Percentiles rank a stretch among this genome's conserved stretches.
These are phyloP conservation scores for Barbarea vulgaris DNA, from an alignment of 345 rosid genomes.

Conservation along the genomic window DNA sequence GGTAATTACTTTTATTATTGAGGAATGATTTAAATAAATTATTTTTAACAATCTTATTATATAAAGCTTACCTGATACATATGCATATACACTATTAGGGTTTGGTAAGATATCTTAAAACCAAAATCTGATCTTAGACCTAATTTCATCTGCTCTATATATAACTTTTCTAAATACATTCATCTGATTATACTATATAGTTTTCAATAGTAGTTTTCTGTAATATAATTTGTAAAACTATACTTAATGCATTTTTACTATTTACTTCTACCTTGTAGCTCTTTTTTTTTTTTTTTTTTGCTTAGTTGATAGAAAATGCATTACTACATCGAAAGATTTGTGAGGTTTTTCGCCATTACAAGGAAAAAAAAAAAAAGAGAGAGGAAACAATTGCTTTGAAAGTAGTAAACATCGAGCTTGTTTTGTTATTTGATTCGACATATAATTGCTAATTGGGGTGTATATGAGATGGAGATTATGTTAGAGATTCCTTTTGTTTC, in stretches of 20 bases:
- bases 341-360: background rate
- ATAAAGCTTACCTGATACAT: no score
- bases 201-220: no score
- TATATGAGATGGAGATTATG: background rate
- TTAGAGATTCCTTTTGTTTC: background rate
- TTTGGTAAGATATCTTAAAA: no score
- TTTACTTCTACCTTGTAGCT: background rate
- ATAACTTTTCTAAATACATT: no score
- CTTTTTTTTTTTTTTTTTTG: no score
- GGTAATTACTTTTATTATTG: no score
- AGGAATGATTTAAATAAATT: background rate
- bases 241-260: background rate
- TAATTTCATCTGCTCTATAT: no score
- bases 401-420: background rate
- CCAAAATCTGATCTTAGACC: no score
- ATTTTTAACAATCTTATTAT: no score
- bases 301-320: background rate
- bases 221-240: no score
- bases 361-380: background rate
- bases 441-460: background rate
- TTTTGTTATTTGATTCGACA: background rate
- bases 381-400: background rate
- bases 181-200: no score
- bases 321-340: background rate
- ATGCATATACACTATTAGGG: no score